These are phyloP conservation scores for Arthrobotrys pseudoclavata DNA, from an alignment of 2,329 filamentous ascomycete genomes.

Conservation along the genomic window DNA sequence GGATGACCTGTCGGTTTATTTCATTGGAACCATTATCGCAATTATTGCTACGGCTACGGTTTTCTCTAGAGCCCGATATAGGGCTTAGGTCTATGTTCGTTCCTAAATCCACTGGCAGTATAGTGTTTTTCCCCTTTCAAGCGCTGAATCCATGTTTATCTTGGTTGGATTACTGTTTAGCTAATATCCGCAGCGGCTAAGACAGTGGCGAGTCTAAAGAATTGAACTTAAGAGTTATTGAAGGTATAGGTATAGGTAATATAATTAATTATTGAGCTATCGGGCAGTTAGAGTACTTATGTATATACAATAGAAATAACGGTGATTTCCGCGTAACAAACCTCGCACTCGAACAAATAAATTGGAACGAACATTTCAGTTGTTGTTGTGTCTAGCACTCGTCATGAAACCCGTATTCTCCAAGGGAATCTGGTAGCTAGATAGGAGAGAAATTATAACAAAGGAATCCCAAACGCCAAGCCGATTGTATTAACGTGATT, in stretches of 20 bases:
- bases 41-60: conserved; percentile 32
- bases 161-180: background rate
- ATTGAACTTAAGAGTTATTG: background rate
- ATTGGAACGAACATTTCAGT: conserved; percentile 5
- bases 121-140: conserved; percentile 2
- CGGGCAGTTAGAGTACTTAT: conserved; percentile 17
- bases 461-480: conserved; percentile 46
- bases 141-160: background rate
- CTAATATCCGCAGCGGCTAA: background rate
- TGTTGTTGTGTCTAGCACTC: background rate
- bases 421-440: background rate
- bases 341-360: conserved; percentile 9
- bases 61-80: conserved; percentile 12
- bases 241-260: conserved; percentile 6
- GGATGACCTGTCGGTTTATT: conserved; percentile 22
- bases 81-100: background rate
- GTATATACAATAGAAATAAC: conserved; percentile 28
- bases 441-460: conserved; percentile 1
- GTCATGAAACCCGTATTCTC: conserved; percentile 1
- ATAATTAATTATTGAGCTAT: conserved; percentile 13
- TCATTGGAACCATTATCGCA: conserved; percentile 35
- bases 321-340: background rate
- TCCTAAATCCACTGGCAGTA: background rate
- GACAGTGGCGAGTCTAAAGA: background rate
- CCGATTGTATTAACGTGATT: conserved; percentile 42